Evolutionary conservation across 495 filamentous ascomycete genomes (phyloP), one percentile per base, ranked within the genome.

Genomic region (Hamigera avellanea): DNA sequence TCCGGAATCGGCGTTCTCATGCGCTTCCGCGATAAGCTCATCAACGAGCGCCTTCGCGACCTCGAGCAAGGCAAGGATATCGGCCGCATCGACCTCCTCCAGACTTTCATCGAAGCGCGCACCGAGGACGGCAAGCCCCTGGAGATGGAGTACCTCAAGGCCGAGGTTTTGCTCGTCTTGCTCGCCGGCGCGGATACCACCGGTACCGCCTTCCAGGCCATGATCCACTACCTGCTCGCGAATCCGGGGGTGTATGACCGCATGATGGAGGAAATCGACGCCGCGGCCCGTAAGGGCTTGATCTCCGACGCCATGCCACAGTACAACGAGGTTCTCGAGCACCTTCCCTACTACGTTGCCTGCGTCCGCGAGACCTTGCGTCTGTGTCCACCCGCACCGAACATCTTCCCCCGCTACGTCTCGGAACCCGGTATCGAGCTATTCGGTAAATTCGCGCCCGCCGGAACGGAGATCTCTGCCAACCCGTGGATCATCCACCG

Each of bases 161-260:
- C 69, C 0, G 74, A 75, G 50, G 64, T 71, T 14, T 49, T 75
- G 2, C 53, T 75, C 0, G 62, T 76, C 13, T 49, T 77, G 31
- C 58, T 80, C 8, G 78, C 76, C 2, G 76, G 75, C n/a, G 70
- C 75, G 6, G 80, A 85, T 41, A 79, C 78, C 8, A 75, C 70
- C 0, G 70, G 73, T 0, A 73, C 69, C 1, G 59, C 69, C 7
- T 66, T 83, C 46, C 64, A 65, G 32, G 66, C 63, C 1, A 59
- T 74, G 27, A 52, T 82, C 29, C 43, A 64, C 15, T 68, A 72
- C 42, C 51, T 82, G 15, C 44, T 80, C 9, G 56, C 53, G 5
- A 57, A 66, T 32, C 59, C 63, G 0, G 23, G 33, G 0, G 55
- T 62, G 0, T 79, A 78, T 48, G 47, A 57, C 6, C 65, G 57